These are phyloP conservation scores for Firmiana major DNA, from an alignment of 345 rosid species.

Conservation along the genomic window DNA sequence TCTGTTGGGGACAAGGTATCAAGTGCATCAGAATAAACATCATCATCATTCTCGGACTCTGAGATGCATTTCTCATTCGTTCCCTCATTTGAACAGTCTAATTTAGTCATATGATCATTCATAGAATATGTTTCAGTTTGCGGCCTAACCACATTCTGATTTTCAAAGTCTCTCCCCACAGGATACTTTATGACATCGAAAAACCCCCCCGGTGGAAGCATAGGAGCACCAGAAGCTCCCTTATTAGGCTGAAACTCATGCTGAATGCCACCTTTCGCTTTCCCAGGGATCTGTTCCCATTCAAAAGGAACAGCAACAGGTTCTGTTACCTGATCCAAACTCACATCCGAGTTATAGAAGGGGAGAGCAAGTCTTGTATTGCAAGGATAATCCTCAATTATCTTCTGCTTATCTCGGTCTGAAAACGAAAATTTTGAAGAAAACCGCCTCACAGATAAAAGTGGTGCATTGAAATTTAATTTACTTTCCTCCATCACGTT, in stretches of 20 bases:
- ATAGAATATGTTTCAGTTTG: slow-evolving; percentile 2
- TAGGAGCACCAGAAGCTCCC: slow-evolving; percentile 30
- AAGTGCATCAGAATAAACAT: slow-evolving; percentile 71
- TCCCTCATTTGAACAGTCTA: slow-evolving; percentile 25
- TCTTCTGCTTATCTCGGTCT: slow-evolving; percentile 26
- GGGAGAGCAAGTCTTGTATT: slow-evolving; percentile 27
- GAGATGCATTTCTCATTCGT: slow-evolving; percentile 21
- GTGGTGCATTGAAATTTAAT: slow-evolving; percentile 71
- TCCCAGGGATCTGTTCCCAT: slow-evolving; percentile 90
- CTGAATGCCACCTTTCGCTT: slow-evolving; percentile 32
- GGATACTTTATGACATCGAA: slow-evolving; percentile 26
- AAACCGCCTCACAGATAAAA: slow-evolving; percentile 74
- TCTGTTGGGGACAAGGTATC: slow-evolving; percentile 49
- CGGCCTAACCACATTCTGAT: slow-evolving; percentile 9
- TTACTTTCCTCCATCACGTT: slow-evolving; percentile 62
- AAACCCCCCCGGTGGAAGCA: slow-evolving; percentile 39
- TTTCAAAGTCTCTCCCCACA: slow-evolving; percentile 23
- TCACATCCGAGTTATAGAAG: slow-evolving; percentile 25
- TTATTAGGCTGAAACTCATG: slow-evolving; percentile 16
- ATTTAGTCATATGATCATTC: slow-evolving; percentile 12
- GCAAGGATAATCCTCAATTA: slow-evolving; percentile 20
- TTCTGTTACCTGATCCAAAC: slow-evolving; percentile 62
- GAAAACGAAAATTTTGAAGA: slow-evolving; percentile 34
- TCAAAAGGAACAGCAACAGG: slow-evolving; percentile 78
- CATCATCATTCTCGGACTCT: slow-evolving; percentile 36